Evolutionary conservation across 2,329 filamentous ascomycete genomes (phyloP).

Genomic region (Botrytis elliptica): DNA sequence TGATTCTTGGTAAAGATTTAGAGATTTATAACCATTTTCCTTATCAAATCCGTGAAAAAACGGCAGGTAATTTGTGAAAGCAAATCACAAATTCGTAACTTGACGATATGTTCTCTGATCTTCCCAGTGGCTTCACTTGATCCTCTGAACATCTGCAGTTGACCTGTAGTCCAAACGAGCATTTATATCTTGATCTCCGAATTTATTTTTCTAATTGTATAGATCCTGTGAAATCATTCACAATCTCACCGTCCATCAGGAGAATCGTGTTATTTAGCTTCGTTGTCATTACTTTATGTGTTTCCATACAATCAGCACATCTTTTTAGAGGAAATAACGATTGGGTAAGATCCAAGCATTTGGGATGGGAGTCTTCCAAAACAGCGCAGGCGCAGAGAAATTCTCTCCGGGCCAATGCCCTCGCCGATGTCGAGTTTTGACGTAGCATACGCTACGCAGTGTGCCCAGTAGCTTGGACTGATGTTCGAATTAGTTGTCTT

Average conservation of each 20-base stretch:
- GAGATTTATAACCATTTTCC: background rate
- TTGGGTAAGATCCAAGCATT: too few species aligned
- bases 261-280: background rate
- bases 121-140: background rate
- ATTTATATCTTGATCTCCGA: background rate
- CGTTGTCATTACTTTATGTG: background rate
- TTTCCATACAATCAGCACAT: background rate
- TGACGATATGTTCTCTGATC: background rate
- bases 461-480: background rate
- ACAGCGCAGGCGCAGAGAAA: background rate
- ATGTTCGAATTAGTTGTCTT: too few species aligned
- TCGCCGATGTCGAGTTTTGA: background rate
- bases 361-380: background rate
- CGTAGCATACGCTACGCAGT: background rate
- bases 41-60: background rate
- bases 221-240: too few species aligned
- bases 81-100: background rate
- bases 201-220: background rate
- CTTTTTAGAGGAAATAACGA: background rate
- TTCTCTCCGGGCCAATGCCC: background rate
- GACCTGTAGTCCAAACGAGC: background rate
- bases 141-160: background rate
- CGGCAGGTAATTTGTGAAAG: background rate
- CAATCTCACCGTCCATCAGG: background rate
- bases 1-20: background rate